Percentiles rank a stretch among this genome's conserved stretches.
phyloP scores from a whole-genome alignment of 1,139 yeast genomes.

The Meyerozyma elateridarum region DNA sequence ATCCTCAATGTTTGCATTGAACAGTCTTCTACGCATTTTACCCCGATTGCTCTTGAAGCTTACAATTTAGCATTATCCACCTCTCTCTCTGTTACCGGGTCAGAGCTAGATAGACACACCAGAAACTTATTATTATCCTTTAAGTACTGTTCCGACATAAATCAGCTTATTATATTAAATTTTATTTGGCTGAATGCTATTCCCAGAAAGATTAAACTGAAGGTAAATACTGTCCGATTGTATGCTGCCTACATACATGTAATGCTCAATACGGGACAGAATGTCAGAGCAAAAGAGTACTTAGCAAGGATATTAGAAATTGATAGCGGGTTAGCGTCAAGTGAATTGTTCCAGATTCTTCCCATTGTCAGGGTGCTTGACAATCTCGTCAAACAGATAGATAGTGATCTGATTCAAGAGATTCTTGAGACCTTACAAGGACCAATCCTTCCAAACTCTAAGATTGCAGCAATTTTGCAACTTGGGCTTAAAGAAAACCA shows the following conservation, averaged over 20 bases:
- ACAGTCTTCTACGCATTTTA: too few relatives aligned
- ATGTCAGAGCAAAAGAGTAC: background rate
- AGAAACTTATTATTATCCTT: background rate
- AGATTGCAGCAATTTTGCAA: background rate
- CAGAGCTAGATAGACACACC: background rate
- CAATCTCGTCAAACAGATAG: background rate
- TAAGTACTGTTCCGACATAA: background rate
- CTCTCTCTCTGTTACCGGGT: background rate
- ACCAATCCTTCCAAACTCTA: too few relatives aligned
- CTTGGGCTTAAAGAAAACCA: background rate
- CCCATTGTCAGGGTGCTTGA: background rate
- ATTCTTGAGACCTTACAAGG: too few relatives aligned
- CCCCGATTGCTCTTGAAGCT: background rate
- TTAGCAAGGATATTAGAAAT: background rate
- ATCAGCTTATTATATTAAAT: background rate
- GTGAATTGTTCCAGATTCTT: background rate
- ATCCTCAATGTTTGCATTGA: too few relatives aligned
- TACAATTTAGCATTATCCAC: background rate
- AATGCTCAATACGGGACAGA: background rate
- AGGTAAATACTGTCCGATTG: background rate
- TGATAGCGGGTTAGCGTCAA: background rate
- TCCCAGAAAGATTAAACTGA: background rate
- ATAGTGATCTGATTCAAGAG: too few relatives aligned
- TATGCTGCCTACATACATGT: constrained; percentile 2
- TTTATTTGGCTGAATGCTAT: background rate